Evolutionary conservation across 306 rosid species (phyloP), one percentile per base, ranked within the genome.

Genomic region (Malus sieversii): DNA sequence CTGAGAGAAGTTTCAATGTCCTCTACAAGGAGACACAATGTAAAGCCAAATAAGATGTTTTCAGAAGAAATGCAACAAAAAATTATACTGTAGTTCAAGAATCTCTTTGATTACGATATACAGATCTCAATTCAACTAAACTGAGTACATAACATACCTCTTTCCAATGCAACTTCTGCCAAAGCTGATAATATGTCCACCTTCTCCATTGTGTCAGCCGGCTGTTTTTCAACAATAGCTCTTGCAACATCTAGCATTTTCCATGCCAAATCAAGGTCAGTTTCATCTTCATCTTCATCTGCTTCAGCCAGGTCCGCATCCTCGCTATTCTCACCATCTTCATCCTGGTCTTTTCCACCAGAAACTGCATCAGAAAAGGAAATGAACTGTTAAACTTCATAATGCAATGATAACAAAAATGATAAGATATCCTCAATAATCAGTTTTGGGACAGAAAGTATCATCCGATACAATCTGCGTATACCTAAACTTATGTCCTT

Each of bases 201-300:
- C 55, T 90, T 93, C 84, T 90, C 93, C 85, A 92, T 76, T n/a
- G 98, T 90, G 64, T 92, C 87, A 70, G 66, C 83, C 4, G 92
- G 80, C 64, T 90, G 86, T 79, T 92, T 92, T 79, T 95, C 99
- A 74, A 81, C 92, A 77, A 95, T 95, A 71, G 97, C 99, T 88
- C 99, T 87, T 1, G 97, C 99, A 84, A 95, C 78, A 82, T 95
- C 99, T 52, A 95, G 93, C 97, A 90, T 95, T 87, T 95, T 95
- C 99, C 99, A 95, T 68, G 99, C 97, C 81, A 95, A 85, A 75
- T 90, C 99, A 79, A 95, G 90, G 88, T 95, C 99, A 72, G 92
- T 81, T 63, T 95, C 99, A 52, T 90, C 99, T 79, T 95, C 97
- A 77, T 95, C 99, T 63, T 82, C 96, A 77, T 95, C 99, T 66